Conservation (phyloP, 2,329 filamentous ascomycete genomes). For the Exophiala lecanii-corni region DNA sequence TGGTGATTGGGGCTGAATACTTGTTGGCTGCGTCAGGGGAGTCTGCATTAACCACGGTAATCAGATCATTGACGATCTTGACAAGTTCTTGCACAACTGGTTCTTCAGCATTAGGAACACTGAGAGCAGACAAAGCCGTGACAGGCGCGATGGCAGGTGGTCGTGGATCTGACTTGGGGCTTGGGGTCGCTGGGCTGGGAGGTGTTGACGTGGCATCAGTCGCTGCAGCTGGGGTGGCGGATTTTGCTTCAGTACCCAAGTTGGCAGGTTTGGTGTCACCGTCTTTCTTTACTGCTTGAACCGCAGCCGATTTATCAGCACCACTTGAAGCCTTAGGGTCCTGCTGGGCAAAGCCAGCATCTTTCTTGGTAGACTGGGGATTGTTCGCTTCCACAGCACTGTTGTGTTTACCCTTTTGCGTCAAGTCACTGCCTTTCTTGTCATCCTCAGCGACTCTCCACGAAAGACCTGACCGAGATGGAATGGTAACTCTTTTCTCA, state of each 20-base stretch:
- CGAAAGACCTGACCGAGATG: conserved; percentile 77
- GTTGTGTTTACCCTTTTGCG: conserved; percentile 47
- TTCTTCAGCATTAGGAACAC: conserved; percentile 70
- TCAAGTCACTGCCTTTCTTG: conserved; percentile 53
- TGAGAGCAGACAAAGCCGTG: conserved; percentile 71
- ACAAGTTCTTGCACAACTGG: conserved; percentile 88
- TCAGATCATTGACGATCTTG: conserved; percentile 93
- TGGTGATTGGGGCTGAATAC: conserved; percentile 72
- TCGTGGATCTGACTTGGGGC: conserved; percentile 33
- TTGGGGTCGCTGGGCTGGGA: conserved; percentile 38
- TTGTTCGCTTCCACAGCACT: conserved; percentile 34
- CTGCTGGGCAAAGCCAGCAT: conserved; percentile 11
- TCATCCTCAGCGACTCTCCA: conserved; percentile 68
- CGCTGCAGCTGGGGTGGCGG: conserved; percentile 21
- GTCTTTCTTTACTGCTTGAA: conserved; percentile 33
- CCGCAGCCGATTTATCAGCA: conserved; percentile 31
- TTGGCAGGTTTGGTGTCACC: conserved; percentile 24
- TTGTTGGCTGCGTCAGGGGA: conserved; percentile 56
- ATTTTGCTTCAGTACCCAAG: conserved; percentile 30
- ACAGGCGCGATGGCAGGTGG: conserved; percentile 44
- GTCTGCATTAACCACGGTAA: conserved; percentile 87
- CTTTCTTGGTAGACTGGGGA: conserved; percentile 7
- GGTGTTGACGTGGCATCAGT: conserved; percentile 7
- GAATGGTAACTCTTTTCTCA: conserved; percentile 73
- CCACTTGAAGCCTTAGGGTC: conserved; percentile 18